These are phyloP conservation scores for Suhomyces coccinellae DNA, from an alignment of 1,139 yeast species.

Conservation along the genomic window DNA sequence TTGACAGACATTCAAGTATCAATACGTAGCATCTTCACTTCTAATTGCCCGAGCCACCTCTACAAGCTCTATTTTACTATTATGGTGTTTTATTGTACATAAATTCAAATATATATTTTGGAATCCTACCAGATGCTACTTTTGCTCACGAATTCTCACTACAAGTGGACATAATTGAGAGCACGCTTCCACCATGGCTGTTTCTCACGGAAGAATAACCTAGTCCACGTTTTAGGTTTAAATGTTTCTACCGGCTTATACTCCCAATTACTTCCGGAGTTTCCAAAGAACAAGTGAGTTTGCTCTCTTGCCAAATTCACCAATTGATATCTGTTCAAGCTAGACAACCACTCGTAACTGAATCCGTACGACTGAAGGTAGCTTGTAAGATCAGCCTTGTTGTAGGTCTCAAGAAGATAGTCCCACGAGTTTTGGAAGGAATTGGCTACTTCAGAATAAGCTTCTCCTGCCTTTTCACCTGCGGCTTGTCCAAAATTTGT, in stretches of 20 bases:
- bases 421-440: constrained; percentile 15
- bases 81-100: too few species aligned
- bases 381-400: constrained; percentile 52
- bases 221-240: constrained; percentile 13
- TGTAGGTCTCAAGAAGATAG: constrained; percentile 38
- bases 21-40: too few species aligned
- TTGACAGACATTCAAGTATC: too few species aligned
- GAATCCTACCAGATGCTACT: too few species aligned
- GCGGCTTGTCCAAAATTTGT: constrained; percentile 7
- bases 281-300: constrained; percentile 21
- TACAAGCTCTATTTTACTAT: too few species aligned
- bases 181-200: constrained; percentile 1
- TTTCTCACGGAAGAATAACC: not conserved
- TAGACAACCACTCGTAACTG: constrained; percentile 30
- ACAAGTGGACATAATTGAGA: not conserved
- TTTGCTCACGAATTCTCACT: not conserved
- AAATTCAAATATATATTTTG: too few species aligned
- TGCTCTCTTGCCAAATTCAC: constrained; percentile 48
- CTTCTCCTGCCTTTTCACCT: constrained; percentile 11
- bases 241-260: constrained; percentile 25
- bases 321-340: constrained; percentile 47
- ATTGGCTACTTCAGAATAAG: constrained; percentile 9
- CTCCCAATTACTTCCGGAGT: constrained; percentile 24
- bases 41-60: too few species aligned
- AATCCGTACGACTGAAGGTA: constrained; percentile 57